Base-by-base conservation (phyloP, 192 early-diverging fungal species). In the Tieghemiomyces parasiticus region DNA sequence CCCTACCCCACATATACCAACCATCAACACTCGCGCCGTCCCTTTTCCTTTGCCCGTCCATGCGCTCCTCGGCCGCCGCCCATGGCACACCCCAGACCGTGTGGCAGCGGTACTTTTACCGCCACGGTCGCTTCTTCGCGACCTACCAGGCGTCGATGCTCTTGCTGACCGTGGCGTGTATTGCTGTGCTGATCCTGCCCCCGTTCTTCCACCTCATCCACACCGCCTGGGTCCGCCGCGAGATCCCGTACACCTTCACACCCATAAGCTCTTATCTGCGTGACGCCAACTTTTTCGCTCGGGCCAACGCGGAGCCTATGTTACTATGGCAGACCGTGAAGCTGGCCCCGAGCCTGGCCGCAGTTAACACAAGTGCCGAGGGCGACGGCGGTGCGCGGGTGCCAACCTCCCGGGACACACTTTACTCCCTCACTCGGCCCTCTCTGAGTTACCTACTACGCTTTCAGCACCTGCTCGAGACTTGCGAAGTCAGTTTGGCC, bases 201-300 rank as follows among this genome's bases (percentile, higher is more conserved):
- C 55, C 55, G 55, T n/a, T 58, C 34, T 34, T n/a, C 34, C 55
- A 28, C 22, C 30, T 58, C 13, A 34, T 30, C 33, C 35, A 2
- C 28, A 38, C 55, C 1, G 33, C 35, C 19, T 58, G 55, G 55
- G 8, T n/a, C 24, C 55, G 33, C 9, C 34, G 55, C 33, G 32
- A 35, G 26, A n/a, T 58, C 14, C 33, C 55, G 34, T 58, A 58
- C n/a, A 58, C 55, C 16, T 58, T 58, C 32, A 58, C 55, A 16
- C 55, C 55, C 3, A 58, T 58, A 24, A 58, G 55, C 33, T 58
- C 55, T 4, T 58, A 58, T 30, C 4, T 58, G 22, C 55, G 32
- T 16, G 35, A 58, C 33, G 35, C 55, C 55, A 34, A 34, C 4
- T 58, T 58, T 20, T 58, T 58, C 35, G 35, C 34, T 16, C 34